These are phyloP conservation scores for Cutaneotrichosporon mucoides DNA, from an alignment of 1,284 basidiomycete genomes.

Conservation along the genomic window DNA sequence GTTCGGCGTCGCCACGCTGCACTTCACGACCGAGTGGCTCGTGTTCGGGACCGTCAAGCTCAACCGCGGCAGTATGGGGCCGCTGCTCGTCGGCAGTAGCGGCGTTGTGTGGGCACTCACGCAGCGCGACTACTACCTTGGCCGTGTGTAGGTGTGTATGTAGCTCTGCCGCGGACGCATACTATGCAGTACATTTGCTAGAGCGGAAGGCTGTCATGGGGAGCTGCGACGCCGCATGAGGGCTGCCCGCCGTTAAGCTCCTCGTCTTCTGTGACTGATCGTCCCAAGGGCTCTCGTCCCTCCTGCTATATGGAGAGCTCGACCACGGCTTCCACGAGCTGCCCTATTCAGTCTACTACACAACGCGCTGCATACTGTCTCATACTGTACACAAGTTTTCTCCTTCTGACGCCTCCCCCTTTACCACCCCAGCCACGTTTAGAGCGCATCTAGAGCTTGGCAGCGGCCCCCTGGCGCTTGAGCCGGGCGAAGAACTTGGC, in stretches of 20 bases:
- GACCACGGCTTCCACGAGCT: too few species aligned
- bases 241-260: too few species aligned
- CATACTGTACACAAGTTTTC: not conserved
- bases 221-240: too few species aligned
- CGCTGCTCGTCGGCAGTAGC: constrained; percentile 79
- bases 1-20: constrained; percentile 82
- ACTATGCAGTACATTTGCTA: too few species aligned
- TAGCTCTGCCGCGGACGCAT: too few species aligned
- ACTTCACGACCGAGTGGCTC: constrained; percentile 81
- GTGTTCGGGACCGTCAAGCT: constrained; percentile 75
- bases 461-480: constrained; percentile 26
- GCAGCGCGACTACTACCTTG: constrained; percentile 34
- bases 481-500: constrained; percentile 34
- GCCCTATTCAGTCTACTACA: too few species aligned
- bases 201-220: too few species aligned
- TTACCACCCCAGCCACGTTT: too few species aligned
- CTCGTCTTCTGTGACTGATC: too few species aligned
- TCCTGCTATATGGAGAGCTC: too few species aligned
- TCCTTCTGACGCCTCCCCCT: too few species aligned
- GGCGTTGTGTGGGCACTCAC: constrained; percentile 33
- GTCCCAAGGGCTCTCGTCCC: too few species aligned
- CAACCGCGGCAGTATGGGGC: constrained; percentile 63
- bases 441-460: constrained; percentile 15
- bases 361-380: not conserved
- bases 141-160: constrained; percentile 4